Evolutionary conservation across 257 asterid species (phyloP), one percentile per base, ranked within the genome.

Genomic region (Petunia axillaris): DNA sequence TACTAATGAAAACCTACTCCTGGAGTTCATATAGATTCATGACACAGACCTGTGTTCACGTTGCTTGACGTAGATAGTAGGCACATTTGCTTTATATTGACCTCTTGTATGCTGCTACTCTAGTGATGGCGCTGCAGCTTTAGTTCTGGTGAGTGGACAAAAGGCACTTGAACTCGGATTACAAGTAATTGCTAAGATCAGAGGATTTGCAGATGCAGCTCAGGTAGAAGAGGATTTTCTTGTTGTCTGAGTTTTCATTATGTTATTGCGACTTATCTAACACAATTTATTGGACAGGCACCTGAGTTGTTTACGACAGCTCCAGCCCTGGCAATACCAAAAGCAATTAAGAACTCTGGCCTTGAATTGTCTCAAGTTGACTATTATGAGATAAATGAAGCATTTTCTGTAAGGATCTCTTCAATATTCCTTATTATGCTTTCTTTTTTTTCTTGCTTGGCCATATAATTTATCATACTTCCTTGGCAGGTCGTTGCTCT

Each of bases 201-300:
- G 91, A 86, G 99, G 98, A 82, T 92, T 76, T 87, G 98, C 99
- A 43, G 99, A 95, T 82, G 97, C 97, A 59, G 99, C 99, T 81
- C 98, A 92, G 98, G 98, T 94, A 81, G 52, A 48, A 43, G 59
- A 74, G 78, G 38, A n/a, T 13, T 81, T 52, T 25, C 77, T 8
- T 64, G 75, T 75, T 46, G 16, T 37, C 58, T 76, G 64, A 16
- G 15, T 77, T 75, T 78, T 48, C 67, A 25, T 25, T 75, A 48
- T 54, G 11, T 40, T 62, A 25, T 58, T 38, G 6, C 50, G 25
- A 62, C 62, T 85, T 11, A 82, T 77, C 70, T 80, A 77, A 85
- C 77, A 44, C 16, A 78, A 79, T 82, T 82, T 64, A 53, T 86
- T 87, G 82, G 74, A 84, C 91, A 93, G 99, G 98, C 97, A 73